phyloP scores from a whole-genome alignment of 2,329 filamentous ascomycete genomes.

The Calycina herbarum region DNA sequence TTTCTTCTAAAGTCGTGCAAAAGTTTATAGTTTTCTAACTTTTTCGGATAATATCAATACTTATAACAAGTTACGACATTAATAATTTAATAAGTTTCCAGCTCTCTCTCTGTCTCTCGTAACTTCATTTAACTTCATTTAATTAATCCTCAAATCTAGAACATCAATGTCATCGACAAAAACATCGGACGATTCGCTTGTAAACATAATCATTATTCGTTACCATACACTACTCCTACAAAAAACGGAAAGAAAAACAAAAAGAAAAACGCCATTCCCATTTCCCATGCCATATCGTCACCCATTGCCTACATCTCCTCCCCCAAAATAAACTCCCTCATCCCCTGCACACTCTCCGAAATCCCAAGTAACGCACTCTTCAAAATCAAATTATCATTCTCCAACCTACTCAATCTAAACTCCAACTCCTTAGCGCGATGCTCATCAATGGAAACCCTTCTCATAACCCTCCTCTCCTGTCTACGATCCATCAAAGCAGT shows the following conservation, averaged over 20 bases:
- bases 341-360: conserved; percentile 19
- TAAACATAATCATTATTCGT: not conserved
- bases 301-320: not conserved
- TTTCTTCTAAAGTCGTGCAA: too few species aligned
- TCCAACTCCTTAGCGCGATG: conserved; percentile 28
- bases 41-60: too few species aligned
- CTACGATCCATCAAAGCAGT: not conserved
- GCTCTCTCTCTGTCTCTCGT: too few species aligned
- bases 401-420: conserved; percentile 25
- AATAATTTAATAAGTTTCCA: too few species aligned
- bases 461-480: not conserved
- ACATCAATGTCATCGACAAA: too few species aligned
- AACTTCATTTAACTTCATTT: too few species aligned
- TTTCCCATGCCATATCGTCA: too few species aligned
- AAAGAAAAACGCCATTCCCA: not conserved
- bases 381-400: conserved; percentile 31
- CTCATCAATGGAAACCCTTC: conserved; percentile 2
- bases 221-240: not conserved
- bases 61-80: too few species aligned
- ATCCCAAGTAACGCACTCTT: conserved; percentile 26
- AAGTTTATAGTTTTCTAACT: too few species aligned
- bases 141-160: too few species aligned
- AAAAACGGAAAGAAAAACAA: not conserved
- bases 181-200: too few species aligned
- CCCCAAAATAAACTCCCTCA: not conserved